phyloP scores from a whole-genome alignment of 2,329 filamentous ascomycete genomes.

The Blastomyces parvus region DNA sequence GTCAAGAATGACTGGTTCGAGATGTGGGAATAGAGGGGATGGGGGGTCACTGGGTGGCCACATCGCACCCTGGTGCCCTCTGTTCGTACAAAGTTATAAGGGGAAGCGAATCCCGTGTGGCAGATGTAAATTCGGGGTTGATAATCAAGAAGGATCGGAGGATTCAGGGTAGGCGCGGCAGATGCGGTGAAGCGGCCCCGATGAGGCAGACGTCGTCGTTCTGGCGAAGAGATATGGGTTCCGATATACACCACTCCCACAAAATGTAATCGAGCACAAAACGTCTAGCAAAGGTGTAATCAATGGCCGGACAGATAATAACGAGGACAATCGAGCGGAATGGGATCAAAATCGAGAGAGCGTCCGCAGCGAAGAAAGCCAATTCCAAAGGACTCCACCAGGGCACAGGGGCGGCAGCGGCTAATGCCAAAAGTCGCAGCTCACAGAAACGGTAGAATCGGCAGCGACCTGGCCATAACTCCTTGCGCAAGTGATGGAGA shows the following conservation, averaged over 20 bases:
- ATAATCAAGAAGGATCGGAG: not conserved
- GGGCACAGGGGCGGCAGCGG: not conserved
- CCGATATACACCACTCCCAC: not conserved
- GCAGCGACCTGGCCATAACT: not conserved
- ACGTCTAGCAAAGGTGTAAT: not conserved
- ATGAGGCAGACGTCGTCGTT: not conserved
- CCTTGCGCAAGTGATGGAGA: not conserved
- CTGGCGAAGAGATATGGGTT: not conserved
- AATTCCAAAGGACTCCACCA: not conserved
- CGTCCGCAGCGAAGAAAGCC: not conserved
- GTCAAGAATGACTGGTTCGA: slow-evolving; percentile 36
- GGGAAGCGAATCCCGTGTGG: not conserved
- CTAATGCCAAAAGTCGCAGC: not conserved
- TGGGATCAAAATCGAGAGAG: not conserved
- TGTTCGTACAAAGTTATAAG: not conserved
- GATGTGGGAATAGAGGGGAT: slow-evolving; percentile 29
- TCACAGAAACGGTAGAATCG: not conserved
- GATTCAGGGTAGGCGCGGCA: not conserved
- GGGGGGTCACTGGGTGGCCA: slow-evolving; percentile 27
- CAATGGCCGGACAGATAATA: not conserved
- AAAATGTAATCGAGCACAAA: not conserved
- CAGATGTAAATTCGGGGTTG: not conserved
- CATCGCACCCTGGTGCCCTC: slow-evolving; percentile 20
- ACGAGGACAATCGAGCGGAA: not conserved
- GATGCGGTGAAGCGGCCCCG: not conserved